Percentiles rank a stretch among this genome's conserved stretches.
Conservation (phyloP, 768 basidiomycete species). For the Trametes meyenii region DNA sequence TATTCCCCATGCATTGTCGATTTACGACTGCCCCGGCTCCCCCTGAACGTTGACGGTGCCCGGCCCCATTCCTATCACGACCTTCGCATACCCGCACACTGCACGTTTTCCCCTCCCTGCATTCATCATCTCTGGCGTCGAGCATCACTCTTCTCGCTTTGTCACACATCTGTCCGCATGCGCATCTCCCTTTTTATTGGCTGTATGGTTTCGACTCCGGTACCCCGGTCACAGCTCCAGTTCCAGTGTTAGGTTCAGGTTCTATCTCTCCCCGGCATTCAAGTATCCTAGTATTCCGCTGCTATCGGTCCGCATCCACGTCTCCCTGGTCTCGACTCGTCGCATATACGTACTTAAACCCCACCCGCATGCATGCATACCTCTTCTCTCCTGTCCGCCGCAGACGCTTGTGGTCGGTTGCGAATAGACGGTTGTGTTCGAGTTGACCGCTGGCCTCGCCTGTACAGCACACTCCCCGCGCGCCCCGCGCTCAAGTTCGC, state of each 20-base stretch:
- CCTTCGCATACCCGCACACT: not conserved
- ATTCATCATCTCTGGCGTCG: not conserved
- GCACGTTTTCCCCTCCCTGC: not conserved
- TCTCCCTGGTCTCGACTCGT: not conserved
- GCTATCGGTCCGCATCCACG: not conserved
- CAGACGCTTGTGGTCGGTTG: too few species aligned
- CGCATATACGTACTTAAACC: not conserved
- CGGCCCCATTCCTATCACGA: slow-evolving; percentile 5
- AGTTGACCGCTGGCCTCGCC: too few species aligned
- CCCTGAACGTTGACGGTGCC: slow-evolving; percentile 4
- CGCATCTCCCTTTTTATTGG: slow-evolving; percentile 20
- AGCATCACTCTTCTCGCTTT: not conserved
- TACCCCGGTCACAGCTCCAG: not conserved
- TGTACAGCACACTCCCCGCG: too few species aligned
- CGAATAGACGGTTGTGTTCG: too few species aligned
- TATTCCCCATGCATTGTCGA: not conserved
- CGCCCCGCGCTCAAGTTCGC: too few species aligned
- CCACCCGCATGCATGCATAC: not conserved
- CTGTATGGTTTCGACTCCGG: not conserved
- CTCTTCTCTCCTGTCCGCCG: too few species aligned
- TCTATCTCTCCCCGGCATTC: not conserved
- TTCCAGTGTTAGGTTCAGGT: not conserved
- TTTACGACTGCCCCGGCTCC: slow-evolving; percentile 2
- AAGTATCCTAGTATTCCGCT: slow-evolving; percentile 10
- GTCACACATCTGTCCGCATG: slow-evolving; percentile 8